Evolutionary conservation across 495 filamentous ascomycete genomes (phyloP), one percentile per base, ranked within the genome.

Genomic region (Neurospora terricola): DNA sequence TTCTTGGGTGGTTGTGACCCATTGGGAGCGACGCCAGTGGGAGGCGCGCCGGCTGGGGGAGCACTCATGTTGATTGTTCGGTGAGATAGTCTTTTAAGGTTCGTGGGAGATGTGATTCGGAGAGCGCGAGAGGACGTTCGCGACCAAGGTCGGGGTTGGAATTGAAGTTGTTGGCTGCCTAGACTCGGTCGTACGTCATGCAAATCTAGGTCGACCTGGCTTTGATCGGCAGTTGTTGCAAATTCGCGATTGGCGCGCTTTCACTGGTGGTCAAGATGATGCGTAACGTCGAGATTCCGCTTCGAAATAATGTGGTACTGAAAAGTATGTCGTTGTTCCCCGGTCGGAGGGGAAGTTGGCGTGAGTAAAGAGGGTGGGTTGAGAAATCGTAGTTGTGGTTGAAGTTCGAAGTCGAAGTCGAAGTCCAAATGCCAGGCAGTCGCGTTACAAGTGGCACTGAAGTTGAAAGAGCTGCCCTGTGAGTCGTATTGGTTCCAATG

Each of bases 11-110:
- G 83, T 72, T 80, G 84, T 72, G 79, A 79, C 71, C 84, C 84
- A 72, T 82, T 84, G 54, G 76, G 75, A 69, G 75, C 75, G 18
- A 48, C 21, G 14, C 69, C 66, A 59, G 68, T 66, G 30, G 69
- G n/a, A 2, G 84, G 80, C 38, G 73, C 73, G 37, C 82, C 81
- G 54, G 87, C 82, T 39, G 87, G 88, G 43, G 89, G 89, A 62
- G 87, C 86, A 73, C 86, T 91, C 88, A 90, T 91, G 70, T 68
- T 83, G 71, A 76, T 71, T 70, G 72, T 1, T 48, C 72, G 6
- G 43, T 71, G 21, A n/a, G 27, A 30, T 66, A 9, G 3, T 10
- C 6, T 9, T 30, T 66, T 9, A 14, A 1, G 0, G 54, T 34
- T 66, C 3, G 54, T 34, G 12, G 23, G 14, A 34, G 2, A 27